Evolutionary conservation across 805 yeast species (phyloP).

Genomic region (Lipomyces spencermartinsiae): DNA sequence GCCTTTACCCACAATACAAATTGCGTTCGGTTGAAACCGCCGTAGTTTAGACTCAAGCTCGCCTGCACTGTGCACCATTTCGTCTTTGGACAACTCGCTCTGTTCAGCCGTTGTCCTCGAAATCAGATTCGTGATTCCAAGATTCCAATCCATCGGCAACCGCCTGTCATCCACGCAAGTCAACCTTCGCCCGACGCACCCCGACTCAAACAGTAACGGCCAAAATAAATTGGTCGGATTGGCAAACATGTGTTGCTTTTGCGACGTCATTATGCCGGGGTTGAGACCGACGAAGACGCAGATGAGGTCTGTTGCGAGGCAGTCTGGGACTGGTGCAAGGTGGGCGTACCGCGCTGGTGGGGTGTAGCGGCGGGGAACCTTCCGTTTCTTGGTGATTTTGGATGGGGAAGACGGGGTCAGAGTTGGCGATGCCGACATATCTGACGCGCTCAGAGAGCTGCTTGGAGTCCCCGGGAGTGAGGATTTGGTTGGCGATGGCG

Average conservation of each 20-base stretch:
- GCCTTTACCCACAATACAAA: conserved; percentile 74
- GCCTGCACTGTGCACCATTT: conserved; percentile 63
- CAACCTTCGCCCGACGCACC: conserved; percentile 49
- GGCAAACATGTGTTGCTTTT: conserved; percentile 72
- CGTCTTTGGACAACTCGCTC: conserved; percentile 57
- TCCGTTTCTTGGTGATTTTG: conserved; percentile 15
- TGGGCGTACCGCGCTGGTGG: conserved; percentile 38
- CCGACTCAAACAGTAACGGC: conserved; percentile 63
- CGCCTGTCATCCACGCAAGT: conserved; percentile 51
- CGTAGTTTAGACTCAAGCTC: conserved; percentile 56
- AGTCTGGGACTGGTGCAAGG: conserved; percentile 35
- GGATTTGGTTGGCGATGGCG: not conserved
- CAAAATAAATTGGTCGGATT: conserved; percentile 73
- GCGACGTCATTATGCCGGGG: conserved; percentile 70
- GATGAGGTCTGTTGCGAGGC: conserved; percentile 43
- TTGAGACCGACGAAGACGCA: conserved; percentile 73
- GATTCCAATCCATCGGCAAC: conserved; percentile 52
- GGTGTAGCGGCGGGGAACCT: conserved; percentile 29
- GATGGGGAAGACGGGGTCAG: not conserved
- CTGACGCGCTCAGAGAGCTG: not conserved
- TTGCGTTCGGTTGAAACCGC: conserved; percentile 49
- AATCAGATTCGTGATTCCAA: conserved; percentile 78
- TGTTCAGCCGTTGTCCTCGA: conserved; percentile 66
- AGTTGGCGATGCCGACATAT: not conserved
- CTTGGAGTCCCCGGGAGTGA: not conserved